Base-by-base conservation (phyloP, 768 basidiomycete genomes). In the Pulveroboletus ravenelii region DNA sequence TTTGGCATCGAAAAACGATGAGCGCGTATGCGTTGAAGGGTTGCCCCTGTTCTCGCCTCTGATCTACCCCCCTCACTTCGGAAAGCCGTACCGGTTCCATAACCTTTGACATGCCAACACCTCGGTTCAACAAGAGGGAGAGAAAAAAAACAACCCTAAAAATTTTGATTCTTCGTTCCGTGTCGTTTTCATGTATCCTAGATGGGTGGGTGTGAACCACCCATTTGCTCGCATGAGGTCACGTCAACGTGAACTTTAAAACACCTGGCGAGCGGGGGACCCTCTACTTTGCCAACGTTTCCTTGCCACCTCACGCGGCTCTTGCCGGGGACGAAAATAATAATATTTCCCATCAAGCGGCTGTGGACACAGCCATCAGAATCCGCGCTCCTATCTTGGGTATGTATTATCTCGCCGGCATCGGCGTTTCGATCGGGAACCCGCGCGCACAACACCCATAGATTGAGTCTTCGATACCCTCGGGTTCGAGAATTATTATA, bases 1-100 rank as follows among this genome's bases (percentile, higher is more conserved):
- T 63, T 47, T 65, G 60, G 52, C 43, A 60, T 52, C 62, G 62
- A 63, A 64, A 62, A 41, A 38, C 9, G 44, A 47, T 31, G 23
- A 46, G 31, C 59, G 40, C 46, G 27, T 47, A 30, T 46, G 44
- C 32, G 45, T 23, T 25, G 10, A 55, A 45, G 45, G 43, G 15
- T 38, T 6, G 13, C 47, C 50, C 56, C 44, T 43, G 41, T 47
- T 42, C 57, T 54, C 57, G 47, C 51, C 47, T 23, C 20, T 40
- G 32, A 15, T 14, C 31, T 12, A 1, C 8, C 30, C 4, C 8
- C 12, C 9, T 10, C 30, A 7, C 12, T 12, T 32, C 31, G 31
- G 31, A 32, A 32, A 13, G 9, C 12, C 31, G 13, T 10, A 5
- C 32, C 32, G 32, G 32, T 1, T 15, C 14, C 12, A 15, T 23